Evolutionary conservation across 805 yeast species (phyloP), one percentile per base, ranked within the genome.

Genomic region (Yarrowia yakushimensis): DNA sequence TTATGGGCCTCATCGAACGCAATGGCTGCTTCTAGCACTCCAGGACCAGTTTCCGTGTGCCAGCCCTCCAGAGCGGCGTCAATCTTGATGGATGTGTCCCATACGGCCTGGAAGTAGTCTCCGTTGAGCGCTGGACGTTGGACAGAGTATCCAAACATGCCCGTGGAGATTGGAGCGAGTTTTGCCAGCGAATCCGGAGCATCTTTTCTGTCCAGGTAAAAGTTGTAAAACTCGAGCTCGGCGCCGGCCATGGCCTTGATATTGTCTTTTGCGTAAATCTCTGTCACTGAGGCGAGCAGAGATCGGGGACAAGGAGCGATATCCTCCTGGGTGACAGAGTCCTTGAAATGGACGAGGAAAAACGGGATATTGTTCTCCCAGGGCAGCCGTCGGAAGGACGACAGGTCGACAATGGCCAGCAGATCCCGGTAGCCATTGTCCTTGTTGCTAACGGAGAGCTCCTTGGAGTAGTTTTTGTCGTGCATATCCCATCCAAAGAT

Each of bases 31-130:
- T 73, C 76, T 42, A 67, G 71, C 9, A 73, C 76, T 15, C 76
- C 76, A 9, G 76, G 76, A 4, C 76, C 76, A 8, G 75, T 71
- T 41, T 73, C 76, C 3, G 75, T 71, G 60, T 73, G 76, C 69
- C 73, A 72, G 11, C 75, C 73, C 62, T 73, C 76, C 25, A 73
- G 64, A 15, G 67, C 67, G 10, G 70, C 66, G 45, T 68, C 65
- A 31, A 71, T 68, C 13, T 48, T 39, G 8, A 57, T 37, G 52
- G 70, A 64, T 15, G 66, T 59, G 13, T 69, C 62, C 36, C 71
- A 65, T 13, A 73, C 65, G 20, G 64, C 68, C 59, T 70, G 67
- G 63, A 67, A 72, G 63, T 67, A 72, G 36, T 68, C 70, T 41
- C 66, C 65, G 59, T 71, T 69, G 46, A 71, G 66, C 3, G 65